Percentiles rank a stretch among this genome's conserved stretches.
These are phyloP conservation scores for Lignosus rhinocerotis DNA, from an alignment of 1,284 basidiomycete genomes.

Conservation along the genomic window DNA sequence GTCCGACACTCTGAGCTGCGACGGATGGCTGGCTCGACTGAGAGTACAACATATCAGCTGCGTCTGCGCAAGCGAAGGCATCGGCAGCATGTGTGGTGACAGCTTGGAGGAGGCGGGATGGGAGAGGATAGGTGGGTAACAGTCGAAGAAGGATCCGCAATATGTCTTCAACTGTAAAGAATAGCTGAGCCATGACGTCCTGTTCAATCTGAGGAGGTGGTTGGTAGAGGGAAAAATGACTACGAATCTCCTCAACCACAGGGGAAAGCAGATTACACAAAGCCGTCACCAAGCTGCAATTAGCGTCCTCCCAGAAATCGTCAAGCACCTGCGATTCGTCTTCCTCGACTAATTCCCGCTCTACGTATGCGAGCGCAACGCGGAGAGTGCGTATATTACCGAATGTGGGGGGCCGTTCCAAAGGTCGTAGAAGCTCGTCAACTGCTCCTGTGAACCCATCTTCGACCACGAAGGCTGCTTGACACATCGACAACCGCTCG, in stretches of 20 bases:
- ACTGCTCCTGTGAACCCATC: conserved; percentile 65
- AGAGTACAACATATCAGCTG: conserved; percentile 45
- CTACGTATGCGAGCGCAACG: conserved; percentile 58
- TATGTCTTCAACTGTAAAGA: conserved; percentile 53
- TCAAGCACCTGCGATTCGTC: conserved; percentile 57
- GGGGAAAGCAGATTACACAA: conserved; percentile 53
- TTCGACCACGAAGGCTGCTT: conserved; percentile 61
- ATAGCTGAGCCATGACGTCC: conserved; percentile 50
- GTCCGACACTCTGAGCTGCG: conserved; percentile 45
- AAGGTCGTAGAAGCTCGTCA: conserved; percentile 54
- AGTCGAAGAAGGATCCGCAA: conserved; percentile 52
- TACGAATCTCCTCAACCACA: conserved; percentile 51
- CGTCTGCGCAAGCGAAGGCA: conserved; percentile 56
- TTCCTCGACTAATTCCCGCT: conserved; percentile 49
- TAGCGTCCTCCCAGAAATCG: conserved; percentile 58
- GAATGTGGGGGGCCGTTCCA: conserved; percentile 50
- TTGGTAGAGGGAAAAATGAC: conserved; percentile 42
- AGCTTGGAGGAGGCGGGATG: conserved; percentile 46
- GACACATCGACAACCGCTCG: conserved; percentile 56
- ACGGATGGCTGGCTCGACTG: conserved; percentile 40
- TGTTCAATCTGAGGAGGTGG: conserved; percentile 34
- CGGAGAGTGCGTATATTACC: conserved; percentile 57
- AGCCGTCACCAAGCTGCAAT: conserved; percentile 54
- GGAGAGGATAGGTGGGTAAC: conserved; percentile 46
- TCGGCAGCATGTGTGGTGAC: conserved; percentile 49